phyloP scores from a whole-genome alignment of 2,329 filamentous ascomycete genomes.

The Metarhizium album region DNA sequence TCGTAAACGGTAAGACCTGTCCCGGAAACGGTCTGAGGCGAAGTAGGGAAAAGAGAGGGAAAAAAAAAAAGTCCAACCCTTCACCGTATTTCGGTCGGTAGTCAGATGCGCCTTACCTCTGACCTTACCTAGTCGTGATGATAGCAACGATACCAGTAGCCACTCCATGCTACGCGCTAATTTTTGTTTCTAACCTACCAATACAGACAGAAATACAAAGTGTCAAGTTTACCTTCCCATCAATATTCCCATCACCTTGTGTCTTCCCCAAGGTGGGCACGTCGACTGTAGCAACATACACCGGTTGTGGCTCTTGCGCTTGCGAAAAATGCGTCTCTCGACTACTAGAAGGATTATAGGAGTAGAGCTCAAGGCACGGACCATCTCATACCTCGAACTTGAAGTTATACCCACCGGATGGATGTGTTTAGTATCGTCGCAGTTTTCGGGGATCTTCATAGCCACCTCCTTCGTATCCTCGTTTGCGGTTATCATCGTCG shows the following conservation, averaged over 20 bases:
- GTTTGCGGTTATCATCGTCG: constrained; percentile 52
- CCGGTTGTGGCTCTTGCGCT: not conserved
- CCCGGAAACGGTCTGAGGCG: not conserved
- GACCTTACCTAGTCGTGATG: constrained; percentile 36
- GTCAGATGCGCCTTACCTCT: constrained; percentile 40
- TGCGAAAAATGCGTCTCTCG: not conserved
- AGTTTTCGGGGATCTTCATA: constrained; percentile 68
- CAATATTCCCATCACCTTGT: constrained; percentile 12
- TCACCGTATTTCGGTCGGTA: constrained; percentile 19
- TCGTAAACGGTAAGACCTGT: not conserved
- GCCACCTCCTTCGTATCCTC: constrained; percentile 65
- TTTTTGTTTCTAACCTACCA: constrained; percentile 8
- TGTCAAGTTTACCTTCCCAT: constrained; percentile 8
- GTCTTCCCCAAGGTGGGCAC: not conserved
- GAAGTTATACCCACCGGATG: not conserved
- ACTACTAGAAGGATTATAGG: not conserved
- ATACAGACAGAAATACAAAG: constrained; percentile 7
- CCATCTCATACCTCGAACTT: not conserved
- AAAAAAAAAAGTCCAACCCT: not conserved
- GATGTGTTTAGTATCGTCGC: constrained; percentile 44
- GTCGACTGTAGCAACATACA: too few species aligned
- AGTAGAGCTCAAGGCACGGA: not conserved
- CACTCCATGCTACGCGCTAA: constrained; percentile 4
- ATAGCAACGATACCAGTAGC: not conserved
- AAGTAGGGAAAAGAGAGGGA: too few species aligned